Evolutionary conservation across 768 basidiomycete species (phyloP).

Genomic region (Hericium erinaceus): DNA sequence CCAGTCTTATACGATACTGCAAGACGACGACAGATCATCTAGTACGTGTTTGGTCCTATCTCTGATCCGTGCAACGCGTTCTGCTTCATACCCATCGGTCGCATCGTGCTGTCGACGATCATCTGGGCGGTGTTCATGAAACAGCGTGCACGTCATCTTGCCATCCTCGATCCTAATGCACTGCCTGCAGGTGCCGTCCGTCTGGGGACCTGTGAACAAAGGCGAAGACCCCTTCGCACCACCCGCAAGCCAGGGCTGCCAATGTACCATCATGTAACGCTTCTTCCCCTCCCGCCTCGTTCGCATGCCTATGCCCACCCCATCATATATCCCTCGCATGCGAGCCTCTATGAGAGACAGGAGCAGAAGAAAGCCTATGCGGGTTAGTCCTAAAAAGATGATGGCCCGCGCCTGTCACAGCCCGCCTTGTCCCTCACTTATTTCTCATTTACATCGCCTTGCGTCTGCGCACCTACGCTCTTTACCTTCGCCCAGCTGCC

Average conservation of each 20-base stretch:
- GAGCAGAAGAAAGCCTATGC: neutral
- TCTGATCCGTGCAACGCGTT: neutral
- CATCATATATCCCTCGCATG: neutral
- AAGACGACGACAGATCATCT: conserved; percentile 66
- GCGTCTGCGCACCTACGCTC: neutral
- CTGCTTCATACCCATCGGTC: neutral
- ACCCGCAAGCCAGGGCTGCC: conserved; percentile 42
- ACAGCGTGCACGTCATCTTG: too few species aligned
- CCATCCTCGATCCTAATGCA: neutral
- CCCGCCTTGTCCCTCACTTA: neutral
- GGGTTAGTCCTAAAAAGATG: neutral
- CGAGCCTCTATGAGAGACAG: neutral
- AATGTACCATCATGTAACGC: conserved; percentile 2
- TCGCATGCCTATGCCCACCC: neutral
- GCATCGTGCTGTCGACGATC: too few species aligned
- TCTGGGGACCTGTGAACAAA: conserved; percentile 94
- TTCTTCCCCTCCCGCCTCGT: neutral
- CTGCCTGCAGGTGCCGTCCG: conserved; percentile 68
- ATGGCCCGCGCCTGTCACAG: neutral
- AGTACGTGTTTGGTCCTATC: conserved; percentile 27
- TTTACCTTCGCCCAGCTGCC: neutral
- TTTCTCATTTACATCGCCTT: neutral
- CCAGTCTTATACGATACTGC: conserved; percentile 65
- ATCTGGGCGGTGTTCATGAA: too few species aligned
- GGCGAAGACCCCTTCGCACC: conserved; percentile 90